Evolutionary conservation across 2,329 filamentous ascomycete genomes (phyloP).

Genomic region (Ophiostoma sp.): DNA sequence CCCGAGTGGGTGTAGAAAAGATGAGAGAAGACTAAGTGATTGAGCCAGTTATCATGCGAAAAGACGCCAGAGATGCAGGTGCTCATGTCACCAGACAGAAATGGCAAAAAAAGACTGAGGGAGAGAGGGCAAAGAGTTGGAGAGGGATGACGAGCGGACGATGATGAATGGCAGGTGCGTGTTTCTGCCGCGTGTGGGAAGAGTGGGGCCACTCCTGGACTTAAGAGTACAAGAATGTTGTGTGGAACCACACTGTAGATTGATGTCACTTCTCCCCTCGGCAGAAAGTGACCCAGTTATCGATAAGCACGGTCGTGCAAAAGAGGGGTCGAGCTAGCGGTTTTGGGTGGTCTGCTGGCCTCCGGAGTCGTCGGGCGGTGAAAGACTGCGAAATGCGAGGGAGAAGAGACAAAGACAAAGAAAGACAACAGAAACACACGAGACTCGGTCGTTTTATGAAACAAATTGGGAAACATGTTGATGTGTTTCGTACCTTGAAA

Average conservation of each 20-base stretch:
- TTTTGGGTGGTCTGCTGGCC: background rate
- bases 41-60: background rate
- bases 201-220: background rate
- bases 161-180: background rate
- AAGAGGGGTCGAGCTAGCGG: constrained; percentile 4
- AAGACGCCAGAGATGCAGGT: background rate
- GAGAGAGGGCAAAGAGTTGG: background rate
- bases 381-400: background rate
- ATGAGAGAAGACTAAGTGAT: background rate
- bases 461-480: background rate
- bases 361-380: constrained; percentile 8
- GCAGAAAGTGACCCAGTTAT: background rate
- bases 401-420: background rate
- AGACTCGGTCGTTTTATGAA: background rate
- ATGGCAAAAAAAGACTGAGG: background rate
- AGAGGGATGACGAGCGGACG: background rate
- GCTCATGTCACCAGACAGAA: background rate
- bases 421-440: background rate
- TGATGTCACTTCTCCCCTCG: background rate
- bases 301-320: background rate
- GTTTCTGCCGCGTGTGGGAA: constrained; percentile 1
- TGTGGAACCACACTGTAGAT: background rate
- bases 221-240: background rate
- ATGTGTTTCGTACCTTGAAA: background rate
- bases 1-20: background rate